Base-by-base conservation (phyloP, 2,329 filamentous ascomycete genomes). In the Graphilbum fragrans region DNA sequence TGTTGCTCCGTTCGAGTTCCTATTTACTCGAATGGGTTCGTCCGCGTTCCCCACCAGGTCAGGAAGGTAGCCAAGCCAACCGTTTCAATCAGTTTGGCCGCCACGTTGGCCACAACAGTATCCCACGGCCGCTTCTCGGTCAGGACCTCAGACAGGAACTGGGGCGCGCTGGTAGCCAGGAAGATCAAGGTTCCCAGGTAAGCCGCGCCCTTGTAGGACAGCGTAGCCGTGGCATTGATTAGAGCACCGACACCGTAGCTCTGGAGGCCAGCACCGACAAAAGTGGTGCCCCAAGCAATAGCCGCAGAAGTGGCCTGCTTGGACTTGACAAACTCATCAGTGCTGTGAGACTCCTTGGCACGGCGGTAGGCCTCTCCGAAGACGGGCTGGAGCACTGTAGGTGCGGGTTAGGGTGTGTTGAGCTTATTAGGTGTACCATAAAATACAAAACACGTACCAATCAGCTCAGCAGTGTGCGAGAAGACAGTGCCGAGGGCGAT, bases 11-110 rank as follows among this genome's bases (percentile, higher is more conserved):
- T 17, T 7, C 16, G 11, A 27, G 8, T 7, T 27, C 11, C 6
- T 16, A 9, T 57, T 72, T 82, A 88, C 58, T 87, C 78, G 64
- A 94, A 93, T 46, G 86, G 86, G 70, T 87, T 90, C 66, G 86
- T 92, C 59, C 84, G 82, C 57, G 90, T 95, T 57, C 90, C 90
- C 90, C 90, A 96, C 83, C 86, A 96, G 59, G 86, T 94, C 55
- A 96, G 72, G 76, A 96, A 86, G 56, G 94, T 61, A 49, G 83
- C 87, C 45, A 96, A 76, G 49, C 90, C 92, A 45, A 96, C 77
- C 3, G 92, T 95, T 77, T 96, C 92, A 53, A 94, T 76, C 53
- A 92, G 67, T 66, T 92, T 88, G 57, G 85, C 82, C 39, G 92
- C 66, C 48, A 83, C 77, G 58, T 83, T 84, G 51, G 95, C 82